Evolutionary conservation across 495 filamentous ascomycete genomes (phyloP), one percentile per base, ranked within the genome.

Genomic region (Aspergillus panamensis): DNA sequence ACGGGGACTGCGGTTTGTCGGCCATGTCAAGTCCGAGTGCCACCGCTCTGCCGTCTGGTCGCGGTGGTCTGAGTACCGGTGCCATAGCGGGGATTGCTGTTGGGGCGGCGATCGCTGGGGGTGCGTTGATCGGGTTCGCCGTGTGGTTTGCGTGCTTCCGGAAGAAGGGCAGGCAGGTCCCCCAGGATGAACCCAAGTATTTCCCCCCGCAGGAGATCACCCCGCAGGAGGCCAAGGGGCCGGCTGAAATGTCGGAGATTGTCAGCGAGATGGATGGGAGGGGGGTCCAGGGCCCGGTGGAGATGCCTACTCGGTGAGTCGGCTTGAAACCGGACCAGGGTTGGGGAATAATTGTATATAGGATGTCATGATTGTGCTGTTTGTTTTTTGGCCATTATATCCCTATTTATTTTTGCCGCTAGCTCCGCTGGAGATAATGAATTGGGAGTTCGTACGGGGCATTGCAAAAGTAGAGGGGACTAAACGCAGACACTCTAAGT

Each of bases 21-120:
- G 6, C 48, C 13, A 32, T 8, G 14, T 14, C 48, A 33, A 17
- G 14, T 16, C 19, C 42, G 19, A 9, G 8, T 45, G 12, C 14
- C 0, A 45, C 42, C 8, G 8, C 42, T 21, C 8, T 17, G 14
- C 16, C 51, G 13, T 19, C 42, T 21, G 20, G 20, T 31, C 25
- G 8, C 10, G 48, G 29, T 1, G 49, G 49, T 1, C 33, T 59
- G 30, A 48, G 57, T n/a, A 49, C 8, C 14, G 49, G 57, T 6
- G 57, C 57, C 3, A 59, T 59, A 8, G 57, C 57, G 14, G 57
- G 57, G 5, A 59, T 59, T 31, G 30, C 42, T 12, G 49, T 59
- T 6, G 57, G 50, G 14, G 50, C 57, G 14, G 49, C 42, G 10
- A 50, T 48, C 0, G 57, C 25, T 1, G 57, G 42, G 9, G 16